These are phyloP conservation scores for Telfairia occidentalis DNA, from an alignment of 331 rosid genomes.

Conservation along the genomic window DNA sequence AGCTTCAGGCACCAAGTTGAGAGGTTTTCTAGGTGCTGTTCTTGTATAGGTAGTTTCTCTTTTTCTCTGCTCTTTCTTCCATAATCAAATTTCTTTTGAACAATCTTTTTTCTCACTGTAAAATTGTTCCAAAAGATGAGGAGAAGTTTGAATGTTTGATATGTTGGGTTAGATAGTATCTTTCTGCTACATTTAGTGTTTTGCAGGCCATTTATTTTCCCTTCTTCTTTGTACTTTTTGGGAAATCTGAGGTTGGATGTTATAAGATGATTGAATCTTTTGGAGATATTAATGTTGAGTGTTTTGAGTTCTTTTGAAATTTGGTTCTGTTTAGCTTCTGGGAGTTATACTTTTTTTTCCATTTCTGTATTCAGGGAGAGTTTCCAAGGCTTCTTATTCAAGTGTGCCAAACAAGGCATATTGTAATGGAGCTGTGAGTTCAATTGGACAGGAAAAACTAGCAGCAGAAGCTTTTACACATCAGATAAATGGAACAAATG, in stretches of 20 bases:
- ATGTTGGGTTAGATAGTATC: background rate
- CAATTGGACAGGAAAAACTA: slow-evolving; percentile 30
- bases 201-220: background rate
- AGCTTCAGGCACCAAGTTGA: slow-evolving; percentile 28
- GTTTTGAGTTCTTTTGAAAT: background rate
- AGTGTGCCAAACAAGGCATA: slow-evolving; percentile 28
- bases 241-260: background rate
- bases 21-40: slow-evolving; percentile 26
- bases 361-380: slow-evolving; percentile 34
- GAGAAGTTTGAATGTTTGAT: background rate
- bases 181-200: background rate
- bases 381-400: slow-evolving; percentile 26
- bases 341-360: background rate
- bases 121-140: background rate
- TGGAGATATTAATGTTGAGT: background rate
- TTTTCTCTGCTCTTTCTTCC: background rate
- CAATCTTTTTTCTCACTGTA: background rate
- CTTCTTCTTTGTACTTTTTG: background rate
- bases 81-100: background rate
- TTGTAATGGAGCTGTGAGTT: slow-evolving; percentile 29
- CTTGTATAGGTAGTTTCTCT: slow-evolving; percentile 37
- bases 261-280: background rate
- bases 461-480: slow-evolving; percentile 24
- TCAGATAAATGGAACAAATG: slow-evolving; percentile 45
- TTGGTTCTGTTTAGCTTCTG: background rate